Evolutionary conservation across 495 filamentous ascomycete species (phyloP).

Genomic region (Talaromyces borbonicus): DNA sequence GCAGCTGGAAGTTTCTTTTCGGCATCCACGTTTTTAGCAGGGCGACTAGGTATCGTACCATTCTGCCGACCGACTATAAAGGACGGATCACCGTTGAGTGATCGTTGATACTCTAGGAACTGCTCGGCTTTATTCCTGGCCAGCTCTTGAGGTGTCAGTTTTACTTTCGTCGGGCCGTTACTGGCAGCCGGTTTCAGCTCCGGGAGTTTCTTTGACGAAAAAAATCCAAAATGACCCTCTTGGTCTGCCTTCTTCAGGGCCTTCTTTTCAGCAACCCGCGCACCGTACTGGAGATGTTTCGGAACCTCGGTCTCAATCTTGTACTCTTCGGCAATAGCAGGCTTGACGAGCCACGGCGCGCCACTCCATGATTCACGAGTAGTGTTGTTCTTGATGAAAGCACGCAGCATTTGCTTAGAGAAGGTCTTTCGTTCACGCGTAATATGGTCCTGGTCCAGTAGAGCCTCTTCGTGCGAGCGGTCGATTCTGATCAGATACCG

Average conservation of each 20-base stretch:
- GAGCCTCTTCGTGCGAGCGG: slow-evolving; percentile 59
- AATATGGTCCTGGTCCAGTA: slow-evolving; percentile 74
- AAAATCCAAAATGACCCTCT: slow-evolving; percentile 44
- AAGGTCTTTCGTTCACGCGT: slow-evolving; percentile 85
- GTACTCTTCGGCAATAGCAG: slow-evolving; percentile 70
- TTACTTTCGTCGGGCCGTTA: slow-evolving; percentile 68
- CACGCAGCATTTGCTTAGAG: slow-evolving; percentile 86
- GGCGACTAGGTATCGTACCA: slow-evolving; percentile 16
- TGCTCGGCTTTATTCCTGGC: slow-evolving; percentile 36
- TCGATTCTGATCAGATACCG: slow-evolving; percentile 73
- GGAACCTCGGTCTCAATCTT: slow-evolving; percentile 80
- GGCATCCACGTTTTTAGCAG: slow-evolving; percentile 31
- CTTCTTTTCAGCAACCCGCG: slow-evolving; percentile 69
- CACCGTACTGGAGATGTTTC: slow-evolving; percentile 68
- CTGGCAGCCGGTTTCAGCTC: slow-evolving; percentile 66
- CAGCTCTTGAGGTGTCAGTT: slow-evolving; percentile 36
- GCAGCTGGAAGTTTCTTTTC: slow-evolving; percentile 24
- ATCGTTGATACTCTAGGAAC: slow-evolving; percentile 43
- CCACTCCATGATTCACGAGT: slow-evolving; percentile 86
- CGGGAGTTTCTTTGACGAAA: slow-evolving; percentile 50
- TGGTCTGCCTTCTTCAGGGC: slow-evolving; percentile 58
- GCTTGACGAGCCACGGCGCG: slow-evolving; percentile 91
- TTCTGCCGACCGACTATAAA: slow-evolving; percentile 29
- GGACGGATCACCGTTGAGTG: slow-evolving; percentile 39
- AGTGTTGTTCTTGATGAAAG: slow-evolving; percentile 91